These are phyloP conservation scores for Cladosporium velox DNA, from an alignment of 2,329 filamentous ascomycete species.

Conservation along the genomic window DNA sequence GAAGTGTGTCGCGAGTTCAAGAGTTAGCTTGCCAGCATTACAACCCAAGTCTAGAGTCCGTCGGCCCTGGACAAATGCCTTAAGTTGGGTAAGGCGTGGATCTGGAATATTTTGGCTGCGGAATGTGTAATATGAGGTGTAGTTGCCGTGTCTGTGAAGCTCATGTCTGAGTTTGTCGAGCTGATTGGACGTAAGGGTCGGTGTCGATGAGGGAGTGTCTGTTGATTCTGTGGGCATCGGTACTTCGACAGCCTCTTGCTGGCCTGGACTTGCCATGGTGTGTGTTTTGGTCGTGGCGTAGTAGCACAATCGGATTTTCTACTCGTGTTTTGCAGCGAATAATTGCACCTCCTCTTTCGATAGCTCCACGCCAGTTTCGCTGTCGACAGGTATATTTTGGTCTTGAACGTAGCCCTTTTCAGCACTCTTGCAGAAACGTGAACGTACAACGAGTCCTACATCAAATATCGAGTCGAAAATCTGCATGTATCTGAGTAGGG, in stretches of 20 bases:
- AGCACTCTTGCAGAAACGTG: background rate
- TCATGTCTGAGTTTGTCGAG: constrained; percentile 15
- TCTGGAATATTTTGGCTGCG: constrained; percentile 15
- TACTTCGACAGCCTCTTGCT: background rate
- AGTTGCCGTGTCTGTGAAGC: constrained; percentile 11
- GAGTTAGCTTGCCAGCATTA: constrained; percentile 15
- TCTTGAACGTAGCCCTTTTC: background rate
- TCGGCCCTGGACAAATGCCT: constrained; percentile 1
- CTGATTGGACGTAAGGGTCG: constrained; percentile 1
- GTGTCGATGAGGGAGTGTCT: background rate
- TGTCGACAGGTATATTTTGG: background rate
- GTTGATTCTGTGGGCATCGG: background rate
- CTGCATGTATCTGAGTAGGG: background rate
- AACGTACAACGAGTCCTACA: background rate
- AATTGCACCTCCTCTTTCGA: background rate
- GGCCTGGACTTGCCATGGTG: background rate
- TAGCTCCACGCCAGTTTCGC: background rate
- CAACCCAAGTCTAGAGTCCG: constrained; percentile 11
- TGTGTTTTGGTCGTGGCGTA: background rate
- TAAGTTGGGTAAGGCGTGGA: constrained; percentile 15
- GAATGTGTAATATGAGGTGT: constrained; percentile 19
- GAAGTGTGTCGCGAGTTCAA: constrained; percentile 17
- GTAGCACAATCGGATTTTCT: background rate
- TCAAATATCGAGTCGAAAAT: background rate
- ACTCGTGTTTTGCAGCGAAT: background rate